phyloP scores from a whole-genome alignment of 106 monocot species.

The Dendrobium nobile region DNA sequence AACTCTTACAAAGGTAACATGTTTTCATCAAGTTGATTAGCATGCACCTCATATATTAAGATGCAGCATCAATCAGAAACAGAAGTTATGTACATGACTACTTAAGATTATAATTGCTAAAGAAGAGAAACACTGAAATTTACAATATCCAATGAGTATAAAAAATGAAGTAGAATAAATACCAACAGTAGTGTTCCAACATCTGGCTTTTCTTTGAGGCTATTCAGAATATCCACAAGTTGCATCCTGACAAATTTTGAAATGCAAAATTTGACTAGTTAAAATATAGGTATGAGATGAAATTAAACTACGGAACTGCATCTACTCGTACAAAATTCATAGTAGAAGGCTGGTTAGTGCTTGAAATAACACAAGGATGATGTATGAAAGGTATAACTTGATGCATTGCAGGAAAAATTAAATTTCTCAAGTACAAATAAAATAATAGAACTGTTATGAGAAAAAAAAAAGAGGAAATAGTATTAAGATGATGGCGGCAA shows the following conservation, averaged over 20 bases:
- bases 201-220: conserved; percentile 96
- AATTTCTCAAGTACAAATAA: neutral
- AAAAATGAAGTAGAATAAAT: conserved; percentile 16
- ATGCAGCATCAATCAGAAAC: neutral
- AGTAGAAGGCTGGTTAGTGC: neutral
- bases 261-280: neutral
- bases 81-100: neutral
- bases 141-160: neutral
- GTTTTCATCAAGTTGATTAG: neutral
- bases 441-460: neutral
- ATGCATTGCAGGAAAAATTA: neutral
- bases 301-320: neutral
- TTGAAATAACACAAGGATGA: neutral
- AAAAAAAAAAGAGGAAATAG: neutral
- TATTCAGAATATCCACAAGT: conserved; percentile 82
- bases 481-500: neutral
- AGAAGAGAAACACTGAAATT: conserved; percentile 1
- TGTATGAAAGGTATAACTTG: neutral
- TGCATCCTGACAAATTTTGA: conserved; percentile 56
- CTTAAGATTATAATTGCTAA: neutral
- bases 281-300: neutral
- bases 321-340: neutral
- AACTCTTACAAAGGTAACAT: neutral
- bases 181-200: conserved; percentile 82
- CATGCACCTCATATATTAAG: neutral